phyloP scores from a whole-genome alignment of 106 monocot genomes.

The Acorus gramineus region DNA sequence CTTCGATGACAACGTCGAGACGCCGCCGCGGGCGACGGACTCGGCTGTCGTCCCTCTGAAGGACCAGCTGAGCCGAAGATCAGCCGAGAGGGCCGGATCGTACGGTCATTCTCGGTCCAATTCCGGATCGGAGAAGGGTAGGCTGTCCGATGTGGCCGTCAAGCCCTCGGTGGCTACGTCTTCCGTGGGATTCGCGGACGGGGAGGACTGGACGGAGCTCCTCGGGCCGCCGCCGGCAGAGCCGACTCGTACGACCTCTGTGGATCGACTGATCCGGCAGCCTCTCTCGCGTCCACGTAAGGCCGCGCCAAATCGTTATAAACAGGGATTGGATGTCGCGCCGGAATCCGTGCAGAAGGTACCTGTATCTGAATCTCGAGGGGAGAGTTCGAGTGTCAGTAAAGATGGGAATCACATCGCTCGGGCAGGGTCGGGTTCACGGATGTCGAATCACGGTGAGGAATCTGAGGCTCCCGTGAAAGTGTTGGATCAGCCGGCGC shows the following conservation, averaged over 20 bases:
- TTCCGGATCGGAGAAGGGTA: background rate
- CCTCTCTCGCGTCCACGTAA: constrained; percentile 4
- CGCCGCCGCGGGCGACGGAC: constrained; percentile 4
- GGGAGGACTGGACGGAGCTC: constrained; percentile 76
- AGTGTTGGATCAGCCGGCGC: background rate
- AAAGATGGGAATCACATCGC: no score
- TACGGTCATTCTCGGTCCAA: background rate
- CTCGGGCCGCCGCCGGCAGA: constrained; percentile 28
- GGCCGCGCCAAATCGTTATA: constrained; percentile 1
- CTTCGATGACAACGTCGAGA: background rate
- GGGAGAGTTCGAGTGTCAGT: no score
- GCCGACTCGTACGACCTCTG: background rate
- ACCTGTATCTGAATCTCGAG: no score
- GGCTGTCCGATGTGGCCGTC: background rate
- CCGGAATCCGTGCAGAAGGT: no score
- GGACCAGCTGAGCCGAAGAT: no score
- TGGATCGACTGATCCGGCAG: background rate
- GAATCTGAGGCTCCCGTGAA: background rate
- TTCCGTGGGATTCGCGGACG: constrained; percentile 26
- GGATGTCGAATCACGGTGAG: background rate
- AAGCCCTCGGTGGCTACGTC: background rate
- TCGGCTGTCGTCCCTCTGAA: background rate
- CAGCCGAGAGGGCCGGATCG: no score
- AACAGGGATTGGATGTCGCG: no score
- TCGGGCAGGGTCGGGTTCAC: background rate